These are phyloP conservation scores for Raddia guianensis DNA, from an alignment of 176 grass and related monocot species.

Conservation along the genomic window DNA sequence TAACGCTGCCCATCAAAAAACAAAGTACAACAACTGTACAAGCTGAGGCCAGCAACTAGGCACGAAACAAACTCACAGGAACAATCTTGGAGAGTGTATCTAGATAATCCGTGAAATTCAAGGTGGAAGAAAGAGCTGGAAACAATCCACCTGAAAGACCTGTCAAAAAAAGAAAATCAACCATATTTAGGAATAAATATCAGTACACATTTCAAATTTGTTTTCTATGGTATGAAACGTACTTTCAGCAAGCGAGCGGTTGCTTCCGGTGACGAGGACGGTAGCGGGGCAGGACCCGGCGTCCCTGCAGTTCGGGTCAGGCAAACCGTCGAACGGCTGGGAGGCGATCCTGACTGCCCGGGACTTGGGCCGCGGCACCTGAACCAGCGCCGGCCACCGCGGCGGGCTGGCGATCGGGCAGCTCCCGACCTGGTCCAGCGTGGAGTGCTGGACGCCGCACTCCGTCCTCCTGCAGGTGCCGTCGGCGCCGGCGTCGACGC, in stretches of 20 bases:
- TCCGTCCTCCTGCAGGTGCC: constrained; percentile 58
- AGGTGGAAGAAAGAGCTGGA: constrained; percentile 36
- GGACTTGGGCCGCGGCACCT: constrained; percentile 57
- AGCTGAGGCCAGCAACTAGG: not conserved
- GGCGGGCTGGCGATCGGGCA: constrained; percentile 69
- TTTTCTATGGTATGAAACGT: not conserved
- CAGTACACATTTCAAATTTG: not conserved
- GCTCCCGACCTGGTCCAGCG: constrained; percentile 65
- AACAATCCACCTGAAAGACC: constrained; percentile 66
- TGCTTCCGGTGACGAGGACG: constrained; percentile 68
- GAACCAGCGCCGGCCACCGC: constrained; percentile 69
- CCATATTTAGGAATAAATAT: constrained; percentile 12
- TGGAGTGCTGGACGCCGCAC: constrained; percentile 77
- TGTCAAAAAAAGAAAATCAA: constrained; percentile 34
- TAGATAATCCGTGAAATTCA: constrained; percentile 71
- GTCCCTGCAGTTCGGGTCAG: constrained; percentile 50
- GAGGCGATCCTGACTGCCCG: constrained; percentile 37
- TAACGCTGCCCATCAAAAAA: constrained; percentile 11
- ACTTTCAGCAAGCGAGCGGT: constrained; percentile 74
- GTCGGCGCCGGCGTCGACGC: constrained; percentile 44
- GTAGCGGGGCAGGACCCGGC: constrained; percentile 60
- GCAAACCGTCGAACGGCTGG: constrained; percentile 48
- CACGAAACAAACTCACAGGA: constrained; percentile 53
- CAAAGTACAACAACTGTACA: constrained; percentile 6
- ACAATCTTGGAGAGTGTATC: constrained; percentile 47